Evolutionary conservation across 202 grass and related monocot species (phyloP), one percentile per base, ranked within the genome.

Genomic region (Miscanthus sacchariflorus): DNA sequence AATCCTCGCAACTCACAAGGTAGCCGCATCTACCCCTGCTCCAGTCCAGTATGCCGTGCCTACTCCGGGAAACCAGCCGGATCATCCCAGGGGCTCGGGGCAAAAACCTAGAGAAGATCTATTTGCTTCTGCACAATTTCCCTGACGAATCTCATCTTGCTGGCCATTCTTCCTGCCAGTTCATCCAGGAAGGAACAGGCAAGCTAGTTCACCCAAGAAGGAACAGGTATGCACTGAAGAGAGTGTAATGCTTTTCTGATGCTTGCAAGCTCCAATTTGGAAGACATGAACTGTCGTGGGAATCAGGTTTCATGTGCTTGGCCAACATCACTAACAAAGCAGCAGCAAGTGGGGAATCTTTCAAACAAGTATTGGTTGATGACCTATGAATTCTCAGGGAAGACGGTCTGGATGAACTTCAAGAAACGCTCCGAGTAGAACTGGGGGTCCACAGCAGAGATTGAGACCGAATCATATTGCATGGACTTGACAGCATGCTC

Each of bases 401-500:
- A 99, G 54, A 96, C 90, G 0, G 91, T 95, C 82, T 95, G 92
- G 78, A 99, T 93, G 81, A 99, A 99, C 73, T 88, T 89, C 56
- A 96, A 83, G 85, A 99, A 99, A 44, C 96, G 92, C 48, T 88
- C 84, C 0, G 92, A 92, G 84, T 99, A 99, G 79, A 93, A 96
- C 30, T 92, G 77, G 1, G 96, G 96, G 65, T 99, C 91, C 2
- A 99, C 94, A 1, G 81, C 94, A 0, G 96, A 99, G 76, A 99
- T 99, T 0, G 94, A 96, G 6, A 95, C 25, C 4, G 94, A 95
- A 80, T 99, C 96, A 13, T 95, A 96, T 75, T 96, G 94, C 42
- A 95, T 86, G 27, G 96, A 99, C 79, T 96, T 99, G 71, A 95
- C 93, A 8, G 96, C 94, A 74, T 92, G 96, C 83, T 99, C 96